Evolutionary conservation across 495 filamentous ascomycete genomes (phyloP).

Genomic region (Daldinia concentrica): DNA sequence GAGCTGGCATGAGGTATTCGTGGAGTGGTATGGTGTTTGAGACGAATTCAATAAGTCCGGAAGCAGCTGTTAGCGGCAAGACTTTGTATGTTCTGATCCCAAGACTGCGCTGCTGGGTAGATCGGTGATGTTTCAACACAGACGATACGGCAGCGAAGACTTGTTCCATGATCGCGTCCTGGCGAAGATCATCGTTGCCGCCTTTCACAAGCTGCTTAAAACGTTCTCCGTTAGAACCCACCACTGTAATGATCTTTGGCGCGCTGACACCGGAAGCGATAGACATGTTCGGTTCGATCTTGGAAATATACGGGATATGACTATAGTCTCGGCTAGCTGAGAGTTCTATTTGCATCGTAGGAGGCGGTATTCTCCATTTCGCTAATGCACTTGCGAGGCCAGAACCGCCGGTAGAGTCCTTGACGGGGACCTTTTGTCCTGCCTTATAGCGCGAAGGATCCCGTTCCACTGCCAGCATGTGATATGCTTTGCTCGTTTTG

Average conservation of each 20-base stretch:
- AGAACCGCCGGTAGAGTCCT: conserved; percentile 64
- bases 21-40: conserved; percentile 88
- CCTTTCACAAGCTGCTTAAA: conserved; percentile 95
- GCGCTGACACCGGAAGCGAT: conserved; percentile 91
- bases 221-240: conserved; percentile 75
- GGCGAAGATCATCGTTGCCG: conserved; percentile 93
- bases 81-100: conserved; percentile 96
- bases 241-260: conserved; percentile 87
- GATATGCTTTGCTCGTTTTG: conserved; percentile 77
- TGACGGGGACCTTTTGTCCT: conserved; percentile 70
- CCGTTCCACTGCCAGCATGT: conserved; percentile 74
- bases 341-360: conserved; percentile 86
- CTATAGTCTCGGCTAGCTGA: conserved; percentile 78
- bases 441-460: conserved; percentile 66
- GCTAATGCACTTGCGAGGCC: conserved; percentile 66
- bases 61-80: conserved; percentile 79
- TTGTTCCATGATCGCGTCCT: conserved; percentile 99
- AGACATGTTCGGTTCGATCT: conserved; percentile 74
- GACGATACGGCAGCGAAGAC: conserved; percentile 96
- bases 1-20: conserved; percentile 89
- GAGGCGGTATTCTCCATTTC: conserved; percentile 77
- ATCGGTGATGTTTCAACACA: conserved; percentile 82
- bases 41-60: conserved; percentile 98
- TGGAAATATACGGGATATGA: conserved; percentile 72
- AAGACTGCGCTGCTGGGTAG: conserved; percentile 87